phyloP scores from a whole-genome alignment of 306 rosid species.

The Sophora flavescens region DNA sequence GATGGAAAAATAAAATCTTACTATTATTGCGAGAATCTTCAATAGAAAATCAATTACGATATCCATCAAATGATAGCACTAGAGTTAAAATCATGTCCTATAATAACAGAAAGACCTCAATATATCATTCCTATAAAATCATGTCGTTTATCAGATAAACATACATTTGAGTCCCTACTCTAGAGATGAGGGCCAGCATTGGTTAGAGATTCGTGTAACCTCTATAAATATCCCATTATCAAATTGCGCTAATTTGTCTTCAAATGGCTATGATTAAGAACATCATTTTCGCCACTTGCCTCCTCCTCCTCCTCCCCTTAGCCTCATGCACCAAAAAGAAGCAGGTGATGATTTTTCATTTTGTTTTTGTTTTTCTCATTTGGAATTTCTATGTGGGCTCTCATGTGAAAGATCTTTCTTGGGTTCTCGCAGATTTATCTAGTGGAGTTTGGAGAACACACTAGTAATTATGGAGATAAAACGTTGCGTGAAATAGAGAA shows the following conservation, averaged over 20 bases:
- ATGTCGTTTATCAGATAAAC: slow-evolving; percentile 25
- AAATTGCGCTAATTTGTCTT: slow-evolving; percentile 23
- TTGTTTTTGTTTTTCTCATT: not conserved
- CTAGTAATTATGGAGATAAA: slow-evolving; percentile 56
- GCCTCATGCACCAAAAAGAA: slow-evolving; percentile 46
- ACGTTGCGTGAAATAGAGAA: slow-evolving; percentile 60
- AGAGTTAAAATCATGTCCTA: not conserved
- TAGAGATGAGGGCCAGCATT: slow-evolving; percentile 41
- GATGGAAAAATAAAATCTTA: not conserved
- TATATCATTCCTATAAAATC: slow-evolving; percentile 8
- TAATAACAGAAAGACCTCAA: not conserved
- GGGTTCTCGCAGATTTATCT: slow-evolving; percentile 59
- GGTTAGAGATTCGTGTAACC: slow-evolving; percentile 43
- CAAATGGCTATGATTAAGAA: slow-evolving; percentile 35
- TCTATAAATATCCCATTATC: slow-evolving; percentile 41
- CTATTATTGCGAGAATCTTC: slow-evolving; percentile 2
- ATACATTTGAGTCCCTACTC: slow-evolving; percentile 24
- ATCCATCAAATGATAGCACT: not conserved
- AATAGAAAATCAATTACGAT: not conserved
- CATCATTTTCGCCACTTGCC: slow-evolving; percentile 26
- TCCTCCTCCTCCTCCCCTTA: slow-evolving; percentile 29
- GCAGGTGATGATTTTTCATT: slow-evolving; percentile 36
- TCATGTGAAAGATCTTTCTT: slow-evolving; percentile 26
- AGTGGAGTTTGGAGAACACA: slow-evolving; percentile 66
- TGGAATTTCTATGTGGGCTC: not conserved